Evolutionary conservation across 2,329 filamentous ascomycete genomes (phyloP), one percentile per base, ranked within the genome.

Genomic region (Cyclaneusma minus): DNA sequence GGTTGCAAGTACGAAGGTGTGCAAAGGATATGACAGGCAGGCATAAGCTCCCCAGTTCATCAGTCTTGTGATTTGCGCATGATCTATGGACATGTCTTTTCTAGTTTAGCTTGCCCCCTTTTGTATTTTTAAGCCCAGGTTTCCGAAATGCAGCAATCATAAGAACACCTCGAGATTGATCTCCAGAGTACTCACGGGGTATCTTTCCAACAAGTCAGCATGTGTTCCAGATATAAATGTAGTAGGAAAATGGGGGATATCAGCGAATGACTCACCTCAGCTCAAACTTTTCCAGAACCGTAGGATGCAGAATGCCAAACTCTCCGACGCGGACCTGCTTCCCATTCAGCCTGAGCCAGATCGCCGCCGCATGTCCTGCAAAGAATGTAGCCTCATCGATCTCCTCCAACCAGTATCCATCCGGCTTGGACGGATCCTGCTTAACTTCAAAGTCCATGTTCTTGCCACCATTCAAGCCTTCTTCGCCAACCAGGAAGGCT

Each of bases 341-440:
- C 32, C 79, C 82, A 18, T 56, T 68, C 16, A 87, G 54, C 28
- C 79, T 71, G 33, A 92, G 58, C 50, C 79, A 78, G 34, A 98
- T 76, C 24, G 81, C 75, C 7, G 89, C 89, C 10, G 82, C 79
- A 47, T 93, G 83, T 21, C 87, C 89, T 21, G 71, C 62, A 56
- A 98, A 87, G 63, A 92, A 98, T 21, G 85, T 94, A 2, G 79
- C 64, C 47, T 94, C 82, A 41, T 92, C 69, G 34, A 92, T 69
- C 55, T 92, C 83, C 55, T 93, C 76, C 41, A 95, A 89, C 79
- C 82, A 95, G 59, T 98, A 98, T 12, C 76, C 74, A 41, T 82
- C 65, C 23, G 69, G 62, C 40, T 71, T 64, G 29, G 58, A 56
- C 34, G 62, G 56, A 47, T 69, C 55, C 38, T 60, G 54, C 40